Conservation (phyloP, 208 protist species). For the Wallacemonas sp. region DNA sequence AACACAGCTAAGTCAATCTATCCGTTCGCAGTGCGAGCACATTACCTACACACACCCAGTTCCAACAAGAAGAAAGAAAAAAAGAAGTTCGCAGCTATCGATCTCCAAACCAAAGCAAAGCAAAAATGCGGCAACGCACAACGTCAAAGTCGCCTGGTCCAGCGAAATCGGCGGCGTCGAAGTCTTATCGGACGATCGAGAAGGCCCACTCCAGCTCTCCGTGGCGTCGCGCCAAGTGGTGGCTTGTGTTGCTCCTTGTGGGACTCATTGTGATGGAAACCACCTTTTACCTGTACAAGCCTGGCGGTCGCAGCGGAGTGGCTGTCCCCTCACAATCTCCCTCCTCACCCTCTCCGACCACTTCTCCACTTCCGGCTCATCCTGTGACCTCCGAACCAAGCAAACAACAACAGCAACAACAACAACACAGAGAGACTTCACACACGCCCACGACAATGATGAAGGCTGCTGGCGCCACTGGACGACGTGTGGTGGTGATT, state of each 20-base stretch:
- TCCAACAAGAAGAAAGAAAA: conserved; percentile 13
- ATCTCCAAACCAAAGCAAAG: not conserved
- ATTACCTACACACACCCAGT: no score
- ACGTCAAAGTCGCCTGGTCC: no score
- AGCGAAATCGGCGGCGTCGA: no score
- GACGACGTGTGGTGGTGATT: conserved; percentile 73
- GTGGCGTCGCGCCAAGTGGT: not conserved
- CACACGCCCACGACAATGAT: not conserved
- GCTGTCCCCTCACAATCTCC: not conserved
- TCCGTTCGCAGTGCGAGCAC: no score
- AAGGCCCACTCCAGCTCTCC: not conserved
- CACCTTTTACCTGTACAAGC: conserved; percentile 6
- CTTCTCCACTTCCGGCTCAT: not conserved
- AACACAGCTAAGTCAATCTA: no score
- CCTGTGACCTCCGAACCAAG: not conserved
- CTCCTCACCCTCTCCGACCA: not conserved
- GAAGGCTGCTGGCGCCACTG: not conserved
- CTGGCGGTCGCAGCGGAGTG: not conserved
- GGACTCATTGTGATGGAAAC: conserved; percentile 8
- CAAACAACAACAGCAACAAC: not conserved
- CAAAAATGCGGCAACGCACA: no score
- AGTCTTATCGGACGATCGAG: not conserved
- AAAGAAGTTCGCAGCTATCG: not conserved
- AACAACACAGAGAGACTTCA: not conserved
- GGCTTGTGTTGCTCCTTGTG: not conserved